Evolutionary conservation across 345 rosid species (phyloP).

Genomic region (Firmiana major): DNA sequence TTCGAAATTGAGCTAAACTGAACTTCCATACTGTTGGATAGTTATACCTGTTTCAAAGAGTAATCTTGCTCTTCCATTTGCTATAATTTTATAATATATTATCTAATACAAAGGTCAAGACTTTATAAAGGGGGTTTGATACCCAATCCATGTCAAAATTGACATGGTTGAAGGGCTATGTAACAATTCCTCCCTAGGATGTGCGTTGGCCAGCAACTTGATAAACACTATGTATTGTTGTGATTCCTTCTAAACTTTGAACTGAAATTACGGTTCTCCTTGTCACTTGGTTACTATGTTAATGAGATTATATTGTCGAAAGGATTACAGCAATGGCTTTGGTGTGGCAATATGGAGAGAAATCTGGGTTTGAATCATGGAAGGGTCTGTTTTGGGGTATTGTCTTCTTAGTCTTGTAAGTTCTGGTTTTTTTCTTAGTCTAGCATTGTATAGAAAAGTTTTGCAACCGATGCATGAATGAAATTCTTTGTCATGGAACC

Average conservation of each 20-base stretch:
- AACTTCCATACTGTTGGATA: not conserved
- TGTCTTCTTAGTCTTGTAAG: slow-evolving; percentile 31
- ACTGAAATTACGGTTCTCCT: not conserved
- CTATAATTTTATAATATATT: not conserved
- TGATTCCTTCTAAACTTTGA: not conserved
- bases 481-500: slow-evolving; percentile 4
- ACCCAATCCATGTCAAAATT: not conserved
- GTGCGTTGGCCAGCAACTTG: not conserved
- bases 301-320: slow-evolving; percentile 8
- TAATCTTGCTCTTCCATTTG: not conserved
- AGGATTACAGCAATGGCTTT: slow-evolving; percentile 92
- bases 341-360: slow-evolving; percentile 96
- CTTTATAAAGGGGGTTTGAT: not conserved
- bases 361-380: slow-evolving; percentile 81
- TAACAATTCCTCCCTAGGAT: not conserved
- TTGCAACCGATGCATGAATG: not conserved
- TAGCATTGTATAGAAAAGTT: not conserved
- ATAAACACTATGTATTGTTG: not conserved
- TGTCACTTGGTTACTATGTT: not conserved
- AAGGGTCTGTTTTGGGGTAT: slow-evolving; percentile 95
- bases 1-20: not conserved
- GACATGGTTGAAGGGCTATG: not conserved
- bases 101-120: slow-evolving; percentile 5
- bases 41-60: not conserved
- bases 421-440: not conserved